These are phyloP conservation scores for Apiotrichum mycotoxinovorans DNA, from an alignment of 1,284 basidiomycete species.

Conservation along the genomic window DNA sequence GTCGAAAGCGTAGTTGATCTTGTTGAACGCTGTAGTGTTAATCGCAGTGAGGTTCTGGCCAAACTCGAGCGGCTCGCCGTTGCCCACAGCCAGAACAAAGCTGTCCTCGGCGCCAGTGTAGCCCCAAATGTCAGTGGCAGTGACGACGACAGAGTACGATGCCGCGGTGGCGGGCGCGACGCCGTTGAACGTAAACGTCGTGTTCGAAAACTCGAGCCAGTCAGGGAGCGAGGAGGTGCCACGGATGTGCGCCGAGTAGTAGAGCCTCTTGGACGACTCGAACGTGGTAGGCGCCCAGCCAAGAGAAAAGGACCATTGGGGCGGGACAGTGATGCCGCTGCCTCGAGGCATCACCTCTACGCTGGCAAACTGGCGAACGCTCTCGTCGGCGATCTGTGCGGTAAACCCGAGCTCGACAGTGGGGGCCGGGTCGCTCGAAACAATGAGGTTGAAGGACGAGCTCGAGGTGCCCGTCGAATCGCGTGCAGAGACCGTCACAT, in stretches of 20 bases:
- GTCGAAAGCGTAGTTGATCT: constrained; percentile 34
- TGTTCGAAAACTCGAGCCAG: constrained; percentile 55
- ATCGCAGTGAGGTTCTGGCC: constrained; percentile 18
- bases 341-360: constrained; percentile 40
- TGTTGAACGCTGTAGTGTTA: constrained; percentile 31
- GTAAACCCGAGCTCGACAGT: constrained; percentile 42
- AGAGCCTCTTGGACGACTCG: constrained; percentile 27
- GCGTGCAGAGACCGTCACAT: constrained; percentile 36
- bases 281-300: constrained; percentile 53
- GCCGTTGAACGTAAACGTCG: constrained; percentile 56
- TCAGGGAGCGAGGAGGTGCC: constrained; percentile 48
- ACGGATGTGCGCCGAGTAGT: constrained; percentile 49
- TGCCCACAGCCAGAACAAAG: constrained; percentile 47
- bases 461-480: constrained; percentile 32
- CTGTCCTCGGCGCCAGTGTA: constrained; percentile 49
- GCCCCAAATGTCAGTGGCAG: constrained; percentile 49
- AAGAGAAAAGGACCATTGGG: constrained; percentile 56
- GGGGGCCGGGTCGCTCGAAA: constrained; percentile 44
- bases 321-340: constrained; percentile 47
- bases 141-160: constrained; percentile 45
- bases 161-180: constrained; percentile 50
- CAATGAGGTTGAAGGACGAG: constrained; percentile 46
- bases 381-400: constrained; percentile 44
- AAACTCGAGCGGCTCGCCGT: constrained; percentile 35
- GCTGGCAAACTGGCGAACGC: constrained; percentile 39